Evolutionary conservation across 192 early-diverging fungal species (phyloP), one percentile per base, ranked within the genome.

Genomic region (Coemansia sp.): DNA sequence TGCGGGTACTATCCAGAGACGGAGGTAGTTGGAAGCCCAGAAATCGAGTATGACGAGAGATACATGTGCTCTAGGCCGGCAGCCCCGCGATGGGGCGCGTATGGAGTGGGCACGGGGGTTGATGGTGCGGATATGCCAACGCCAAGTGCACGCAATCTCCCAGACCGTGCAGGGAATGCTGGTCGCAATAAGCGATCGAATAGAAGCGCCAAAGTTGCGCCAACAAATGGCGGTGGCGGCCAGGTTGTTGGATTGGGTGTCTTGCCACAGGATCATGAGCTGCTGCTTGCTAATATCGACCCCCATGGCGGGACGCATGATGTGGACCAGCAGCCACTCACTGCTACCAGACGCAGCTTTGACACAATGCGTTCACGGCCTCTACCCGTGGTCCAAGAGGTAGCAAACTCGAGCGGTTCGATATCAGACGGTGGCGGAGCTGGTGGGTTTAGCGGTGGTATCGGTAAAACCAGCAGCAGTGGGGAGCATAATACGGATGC

Each of bases 231-330:
- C 60, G 78, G 78, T 44, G 53, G 70, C 19, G 79, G 76, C 17
- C 70, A 81, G 65, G 74, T 76, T 32, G 79, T 81, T 0, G 79
- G 79, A 20, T 56, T 81, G 49, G 79, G 79, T 17, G 74, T 81
- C 14, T 70, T 73, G 56, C 79, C 78, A 19, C 60, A 65, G 68
- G 71, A 76, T 41, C 56, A 70, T 4, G 79, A 73, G 54, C 62
- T 74, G 72, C 51, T 74, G 61, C 42, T 75, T 32, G 54, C 14
- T 4, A 59, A 43, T 19, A 53, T 32, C 16, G 51, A 59, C 5
- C 9, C 17, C 43, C 65, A 42, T 16, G 48, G 48, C 41, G 25
- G 4, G 11, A 8, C 8, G 16, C 22, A 32, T 14, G 25, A 59
- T 22, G 51, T n/a, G 5, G 46, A 20, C 45, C 56, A 62, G 43